Conservation (phyloP, 179 eudicot species). For the Silene noctiflora region DNA sequence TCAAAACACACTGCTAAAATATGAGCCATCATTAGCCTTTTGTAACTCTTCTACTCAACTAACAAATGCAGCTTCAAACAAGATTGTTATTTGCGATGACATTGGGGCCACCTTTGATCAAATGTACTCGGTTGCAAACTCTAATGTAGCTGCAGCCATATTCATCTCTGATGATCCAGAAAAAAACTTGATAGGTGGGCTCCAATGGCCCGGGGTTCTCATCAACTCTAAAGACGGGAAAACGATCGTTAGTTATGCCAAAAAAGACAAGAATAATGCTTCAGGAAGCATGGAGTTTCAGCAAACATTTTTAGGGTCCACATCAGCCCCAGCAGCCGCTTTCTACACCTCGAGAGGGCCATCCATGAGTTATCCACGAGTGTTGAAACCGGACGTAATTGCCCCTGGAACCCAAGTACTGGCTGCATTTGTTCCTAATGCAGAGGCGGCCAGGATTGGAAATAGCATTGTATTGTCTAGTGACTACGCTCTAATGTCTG, state of each 20-base stretch:
- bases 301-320: slow-evolving; percentile 38
- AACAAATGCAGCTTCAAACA: slow-evolving; percentile 13
- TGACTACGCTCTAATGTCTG: slow-evolving; percentile 42
- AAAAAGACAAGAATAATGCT: not conserved
- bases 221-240: slow-evolving; percentile 33
- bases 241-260: slow-evolving; percentile 32
- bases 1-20: slow-evolving; percentile 20
- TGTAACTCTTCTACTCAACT: slow-evolving; percentile 29
- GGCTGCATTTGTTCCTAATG: slow-evolving; percentile 42
- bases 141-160: slow-evolving; percentile 28
- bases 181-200: slow-evolving; percentile 15
- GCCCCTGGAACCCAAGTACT: slow-evolving; percentile 57
- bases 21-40: slow-evolving; percentile 20
- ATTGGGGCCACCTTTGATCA: slow-evolving; percentile 14
- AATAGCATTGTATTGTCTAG: slow-evolving; percentile 26
- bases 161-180: slow-evolving; percentile 27
- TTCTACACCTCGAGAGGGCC: slow-evolving; percentile 77
- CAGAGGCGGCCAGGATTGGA: slow-evolving; percentile 25
- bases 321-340: slow-evolving; percentile 50
- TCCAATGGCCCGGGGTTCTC: slow-evolving; percentile 43
- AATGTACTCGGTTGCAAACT: slow-evolving; percentile 21
- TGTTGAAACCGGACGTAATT: slow-evolving; percentile 61
- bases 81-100: slow-evolving; percentile 32
- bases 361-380: slow-evolving; percentile 35
- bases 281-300: slow-evolving; percentile 45